phyloP scores from a whole-genome alignment of 1,139 yeast species.

The Candida neerlandica region DNA sequence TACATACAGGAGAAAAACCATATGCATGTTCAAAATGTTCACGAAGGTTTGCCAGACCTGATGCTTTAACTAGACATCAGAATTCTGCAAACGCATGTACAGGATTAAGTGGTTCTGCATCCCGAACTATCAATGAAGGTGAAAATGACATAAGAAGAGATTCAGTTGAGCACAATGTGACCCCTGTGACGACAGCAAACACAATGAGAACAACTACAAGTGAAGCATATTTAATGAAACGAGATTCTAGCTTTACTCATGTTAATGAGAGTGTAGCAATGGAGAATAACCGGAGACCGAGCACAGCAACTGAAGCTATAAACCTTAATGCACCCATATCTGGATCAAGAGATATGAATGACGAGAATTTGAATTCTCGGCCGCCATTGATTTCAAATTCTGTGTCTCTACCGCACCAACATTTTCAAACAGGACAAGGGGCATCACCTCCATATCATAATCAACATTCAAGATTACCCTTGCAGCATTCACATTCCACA shows the following conservation, averaged over 20 bases:
- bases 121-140: background rate
- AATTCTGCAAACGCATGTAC: conserved; percentile 49
- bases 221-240: background rate
- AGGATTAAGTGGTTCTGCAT: conserved; percentile 15
- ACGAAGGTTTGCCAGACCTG: conserved; percentile 73
- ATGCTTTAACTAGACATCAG: conserved; percentile 70
- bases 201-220: background rate
- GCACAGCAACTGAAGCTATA: background rate
- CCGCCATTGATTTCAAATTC: background rate
- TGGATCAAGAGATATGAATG: background rate
- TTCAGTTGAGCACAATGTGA: background rate
- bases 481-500: background rate
- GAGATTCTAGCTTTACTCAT: background rate
- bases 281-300: background rate
- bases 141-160: background rate
- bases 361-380: background rate
- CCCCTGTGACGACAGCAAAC: too few species aligned
- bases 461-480: background rate
- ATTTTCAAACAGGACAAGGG: background rate
- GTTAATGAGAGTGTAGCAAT: background rate
- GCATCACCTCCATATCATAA: background rate
- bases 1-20: conserved; percentile 79
- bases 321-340: too few species aligned
- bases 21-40: conserved; percentile 63
- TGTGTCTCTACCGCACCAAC: background rate